Percentiles rank a stretch among this genome's conserved stretches.
Conservation (phyloP, 2,329 filamentous ascomycete species). For the Paecilomyces variotii region DNA sequence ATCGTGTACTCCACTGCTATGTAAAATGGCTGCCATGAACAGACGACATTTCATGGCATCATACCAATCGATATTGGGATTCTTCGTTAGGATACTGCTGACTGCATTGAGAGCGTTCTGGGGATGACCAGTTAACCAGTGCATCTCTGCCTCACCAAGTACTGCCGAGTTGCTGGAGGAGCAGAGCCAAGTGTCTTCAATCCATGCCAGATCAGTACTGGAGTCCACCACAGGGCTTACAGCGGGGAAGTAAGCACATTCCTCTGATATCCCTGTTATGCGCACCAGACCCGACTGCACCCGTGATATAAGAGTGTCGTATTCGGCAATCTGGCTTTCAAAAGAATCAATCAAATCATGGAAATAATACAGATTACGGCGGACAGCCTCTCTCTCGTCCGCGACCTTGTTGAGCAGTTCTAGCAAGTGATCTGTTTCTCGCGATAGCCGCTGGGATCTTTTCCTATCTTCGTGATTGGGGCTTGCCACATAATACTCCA, state of each 20-base stretch:
- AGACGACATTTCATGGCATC: conserved; percentile 9
- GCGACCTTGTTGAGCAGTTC: conserved; percentile 1
- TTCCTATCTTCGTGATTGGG: neutral
- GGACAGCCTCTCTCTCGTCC: conserved; percentile 2
- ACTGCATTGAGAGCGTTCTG: conserved; percentile 4
- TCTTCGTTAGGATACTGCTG: conserved; percentile 1
- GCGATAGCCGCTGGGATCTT: neutral
- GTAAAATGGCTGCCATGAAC: conserved; percentile 6
- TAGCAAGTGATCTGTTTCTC: neutral
- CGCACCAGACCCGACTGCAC: conserved; percentile 1
- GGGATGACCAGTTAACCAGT: conserved; percentile 6
- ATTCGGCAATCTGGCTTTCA: conserved; percentile 6
- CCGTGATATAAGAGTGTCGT: conserved; percentile 9
- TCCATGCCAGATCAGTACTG: conserved; percentile 3
- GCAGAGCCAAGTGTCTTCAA: conserved; percentile 12
- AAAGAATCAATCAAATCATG: conserved; percentile 3
- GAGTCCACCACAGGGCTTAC: neutral
- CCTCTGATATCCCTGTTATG: neutral
- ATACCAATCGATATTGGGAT: conserved; percentile 4
- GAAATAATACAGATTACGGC: conserved; percentile 3
- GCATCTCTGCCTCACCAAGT: conserved; percentile 8
- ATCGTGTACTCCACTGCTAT: conserved; percentile 5
- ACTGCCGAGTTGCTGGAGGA: conserved; percentile 1
- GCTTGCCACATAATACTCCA: neutral
- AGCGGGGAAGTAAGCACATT: too few species aligned